These are phyloP conservation scores for Aciculosporium take DNA, from an alignment of 2,329 filamentous ascomycete species.

Conservation along the genomic window DNA sequence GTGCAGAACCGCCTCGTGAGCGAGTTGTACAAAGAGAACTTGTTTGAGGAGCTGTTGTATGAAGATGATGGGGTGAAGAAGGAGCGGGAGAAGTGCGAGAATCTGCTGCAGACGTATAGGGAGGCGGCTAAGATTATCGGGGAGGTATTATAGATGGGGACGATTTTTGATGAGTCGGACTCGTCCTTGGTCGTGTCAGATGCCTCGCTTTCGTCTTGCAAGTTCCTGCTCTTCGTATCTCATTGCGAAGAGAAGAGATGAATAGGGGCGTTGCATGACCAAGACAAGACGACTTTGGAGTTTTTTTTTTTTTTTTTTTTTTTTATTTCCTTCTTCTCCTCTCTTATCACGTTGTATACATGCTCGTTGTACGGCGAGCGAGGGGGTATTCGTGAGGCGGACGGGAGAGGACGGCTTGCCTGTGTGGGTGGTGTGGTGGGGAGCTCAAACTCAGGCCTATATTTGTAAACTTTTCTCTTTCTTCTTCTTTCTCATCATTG, in stretches of 20 bases:
- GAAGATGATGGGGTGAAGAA: conserved; percentile 97
- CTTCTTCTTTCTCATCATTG: too few species aligned
- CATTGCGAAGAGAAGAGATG: neutral
- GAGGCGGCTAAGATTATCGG: conserved; percentile 97
- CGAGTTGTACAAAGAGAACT: conserved; percentile 80
- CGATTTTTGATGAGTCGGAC: too few species aligned
- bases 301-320: neutral
- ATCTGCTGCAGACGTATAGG: conserved; percentile 84
- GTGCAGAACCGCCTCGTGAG: conserved; percentile 95
- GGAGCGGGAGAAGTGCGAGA: conserved; percentile 97
- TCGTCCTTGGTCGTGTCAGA: too few species aligned
- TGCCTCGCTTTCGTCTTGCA: neutral
- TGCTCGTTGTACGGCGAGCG: too few species aligned
- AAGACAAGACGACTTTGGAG: neutral
- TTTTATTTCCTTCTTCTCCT: neutral
- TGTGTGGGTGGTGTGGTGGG: too few species aligned
- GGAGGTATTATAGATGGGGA: conserved; percentile 87
- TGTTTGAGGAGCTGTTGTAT: conserved; percentile 88
- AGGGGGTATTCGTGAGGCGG: too few species aligned
- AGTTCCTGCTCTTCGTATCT: too few species aligned
- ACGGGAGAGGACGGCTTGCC: too few species aligned
- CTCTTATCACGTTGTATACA: neutral
- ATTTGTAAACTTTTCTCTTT: too few species aligned
- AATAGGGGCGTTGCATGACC: neutral
- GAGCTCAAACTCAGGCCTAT: too few species aligned